Conservation (phyloP, 495 filamentous ascomycete species). For the Thermothielavioides terrestris region DNA sequence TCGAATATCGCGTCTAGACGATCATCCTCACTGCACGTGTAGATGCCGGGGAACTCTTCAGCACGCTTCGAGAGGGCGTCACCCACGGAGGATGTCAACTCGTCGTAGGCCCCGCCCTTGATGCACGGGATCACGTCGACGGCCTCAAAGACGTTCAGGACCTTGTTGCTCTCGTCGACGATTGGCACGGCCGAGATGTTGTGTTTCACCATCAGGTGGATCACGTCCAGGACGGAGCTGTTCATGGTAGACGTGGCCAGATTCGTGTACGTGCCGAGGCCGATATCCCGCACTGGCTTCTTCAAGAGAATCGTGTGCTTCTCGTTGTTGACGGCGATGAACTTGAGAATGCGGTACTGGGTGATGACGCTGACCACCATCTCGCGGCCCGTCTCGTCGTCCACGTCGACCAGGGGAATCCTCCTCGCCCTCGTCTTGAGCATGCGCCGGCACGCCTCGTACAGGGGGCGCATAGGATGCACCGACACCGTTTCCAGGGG, state of each 20-base stretch:
- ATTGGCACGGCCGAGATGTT: constrained; percentile 96
- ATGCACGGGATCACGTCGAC: constrained; percentile 96
- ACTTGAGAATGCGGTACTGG: constrained; percentile 96
- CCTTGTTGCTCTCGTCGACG: constrained; percentile 66
- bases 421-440: constrained; percentile 83
- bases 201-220: constrained; percentile 83
- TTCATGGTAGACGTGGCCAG: constrained; percentile 82
- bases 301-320: constrained; percentile 79
- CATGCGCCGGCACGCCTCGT: constrained; percentile 93
- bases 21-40: constrained; percentile 88
- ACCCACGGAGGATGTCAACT: constrained; percentile 76
- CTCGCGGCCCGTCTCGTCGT: constrained; percentile 86
- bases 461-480: constrained; percentile 78
- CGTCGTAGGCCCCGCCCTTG: constrained; percentile 86
- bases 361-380: constrained; percentile 96
- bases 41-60: constrained; percentile 91
- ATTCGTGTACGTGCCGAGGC: constrained; percentile 74
- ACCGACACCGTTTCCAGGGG: constrained; percentile 95
- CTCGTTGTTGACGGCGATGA: constrained; percentile 92
- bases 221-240: constrained; percentile 89
- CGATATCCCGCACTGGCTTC: constrained; percentile 78
- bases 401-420: constrained; percentile 88
- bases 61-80: constrained; percentile 82
- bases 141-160: constrained; percentile 96
- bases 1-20: constrained; percentile 93